These are phyloP conservation scores for Dendrocalamus sinicus DNA, from an alignment of 176 grass and related monocot genomes.

Conservation along the genomic window DNA sequence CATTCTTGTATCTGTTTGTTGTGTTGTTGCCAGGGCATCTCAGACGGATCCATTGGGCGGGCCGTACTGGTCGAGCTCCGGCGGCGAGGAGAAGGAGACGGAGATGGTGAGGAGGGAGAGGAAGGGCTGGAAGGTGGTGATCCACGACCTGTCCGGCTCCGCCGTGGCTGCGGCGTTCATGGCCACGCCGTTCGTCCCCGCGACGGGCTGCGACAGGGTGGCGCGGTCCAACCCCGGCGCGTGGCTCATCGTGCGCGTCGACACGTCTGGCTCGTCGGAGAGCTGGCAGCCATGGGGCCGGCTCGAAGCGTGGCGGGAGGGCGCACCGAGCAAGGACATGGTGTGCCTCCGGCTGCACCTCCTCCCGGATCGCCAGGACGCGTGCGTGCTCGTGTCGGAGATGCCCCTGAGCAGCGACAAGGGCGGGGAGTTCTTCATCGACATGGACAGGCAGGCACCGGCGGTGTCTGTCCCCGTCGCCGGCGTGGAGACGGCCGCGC, in stretches of 20 bases:
- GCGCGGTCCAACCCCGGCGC: conserved; percentile 85
- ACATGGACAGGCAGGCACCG: conserved; percentile 55
- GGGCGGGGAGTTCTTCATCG: conserved; percentile 87
- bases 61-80: conserved; percentile 55
- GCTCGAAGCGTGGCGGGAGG: conserved; percentile 85
- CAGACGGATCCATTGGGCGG: conserved; percentile 49
- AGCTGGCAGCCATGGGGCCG: conserved; percentile 93
- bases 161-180: conserved; percentile 87
- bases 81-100: conserved; percentile 46
- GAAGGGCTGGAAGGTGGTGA: conserved; percentile 90
- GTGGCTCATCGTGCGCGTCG: conserved; percentile 74
- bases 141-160: conserved; percentile 88
- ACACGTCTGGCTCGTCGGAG: conserved; percentile 43
- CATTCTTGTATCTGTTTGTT: not conserved
- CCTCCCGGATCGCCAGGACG: conserved; percentile 70
- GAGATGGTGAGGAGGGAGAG: conserved; percentile 54
- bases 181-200: conserved; percentile 88
- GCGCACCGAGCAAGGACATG: conserved; percentile 31
- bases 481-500: not conserved
- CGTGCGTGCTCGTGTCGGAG: conserved; percentile 76
- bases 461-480: no score
- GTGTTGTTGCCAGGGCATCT: conserved; percentile 47
- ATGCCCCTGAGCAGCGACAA: conserved; percentile 58
- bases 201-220: conserved; percentile 72
- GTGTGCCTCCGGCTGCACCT: conserved; percentile 60